These are phyloP conservation scores for Entophlyctis luteolus DNA, from an alignment of 192 early-diverging fungal species.

Conservation along the genomic window DNA sequence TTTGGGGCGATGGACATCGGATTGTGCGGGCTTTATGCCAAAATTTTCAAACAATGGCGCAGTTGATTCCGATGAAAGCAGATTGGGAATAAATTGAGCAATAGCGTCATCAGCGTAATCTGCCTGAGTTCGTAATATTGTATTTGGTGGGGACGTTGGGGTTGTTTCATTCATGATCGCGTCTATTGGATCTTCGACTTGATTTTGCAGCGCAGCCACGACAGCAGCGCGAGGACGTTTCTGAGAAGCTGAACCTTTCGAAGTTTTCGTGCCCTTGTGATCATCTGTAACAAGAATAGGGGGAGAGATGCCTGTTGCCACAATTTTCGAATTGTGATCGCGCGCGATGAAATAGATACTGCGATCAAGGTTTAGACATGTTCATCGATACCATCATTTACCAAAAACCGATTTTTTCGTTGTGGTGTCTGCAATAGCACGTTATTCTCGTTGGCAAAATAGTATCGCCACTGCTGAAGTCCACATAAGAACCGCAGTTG, in stretches of 20 bases:
- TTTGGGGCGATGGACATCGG: background rate
- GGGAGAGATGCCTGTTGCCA: slow-evolving; percentile 79
- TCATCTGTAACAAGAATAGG: slow-evolving; percentile 98
- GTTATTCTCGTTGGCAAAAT: slow-evolving; percentile 90
- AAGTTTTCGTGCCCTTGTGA: slow-evolving; percentile 83
- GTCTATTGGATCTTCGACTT: background rate
- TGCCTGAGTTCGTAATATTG: slow-evolving; percentile 4
- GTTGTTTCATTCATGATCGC: background rate
- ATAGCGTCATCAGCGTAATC: slow-evolving; percentile 15
- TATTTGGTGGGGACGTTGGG: background rate
- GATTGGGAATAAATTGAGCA: slow-evolving; percentile 20
- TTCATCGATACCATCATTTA: slow-evolving; percentile 14
- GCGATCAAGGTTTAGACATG: background rate
- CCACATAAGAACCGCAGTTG: slow-evolving; percentile 81
- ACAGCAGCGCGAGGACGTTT: slow-evolving; percentile 39
- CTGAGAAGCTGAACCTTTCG: slow-evolving; percentile 31
- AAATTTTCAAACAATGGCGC: slow-evolving; percentile 28
- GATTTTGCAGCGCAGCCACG: background rate
- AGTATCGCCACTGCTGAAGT: slow-evolving; percentile 84
- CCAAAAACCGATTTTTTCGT: slow-evolving; percentile 90
- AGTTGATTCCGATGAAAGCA: slow-evolving; percentile 14
- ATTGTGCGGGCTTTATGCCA: slow-evolving; percentile 9
- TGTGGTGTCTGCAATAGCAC: slow-evolving; percentile 94
- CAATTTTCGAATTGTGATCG: slow-evolving; percentile 58
- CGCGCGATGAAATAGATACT: slow-evolving; percentile 76